phyloP scores from a whole-genome alignment of 2,329 filamentous ascomycete genomes.

The Graphilbum ipis-grandicollis region DNA sequence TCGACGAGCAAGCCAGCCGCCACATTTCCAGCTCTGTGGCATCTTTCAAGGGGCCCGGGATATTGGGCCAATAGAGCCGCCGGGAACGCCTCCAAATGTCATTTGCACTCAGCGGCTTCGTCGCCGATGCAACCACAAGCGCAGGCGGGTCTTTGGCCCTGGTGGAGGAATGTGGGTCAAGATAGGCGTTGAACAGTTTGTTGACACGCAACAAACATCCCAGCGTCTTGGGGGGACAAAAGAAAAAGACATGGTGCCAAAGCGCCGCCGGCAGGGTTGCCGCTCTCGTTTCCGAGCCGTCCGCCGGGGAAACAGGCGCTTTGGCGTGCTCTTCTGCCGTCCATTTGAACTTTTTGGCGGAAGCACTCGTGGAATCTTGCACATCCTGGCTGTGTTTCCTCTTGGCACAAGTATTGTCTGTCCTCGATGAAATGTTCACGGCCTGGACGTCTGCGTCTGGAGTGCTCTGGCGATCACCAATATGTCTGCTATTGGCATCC shows the following conservation, averaged over 20 bases:
- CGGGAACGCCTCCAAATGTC: constrained; percentile 55
- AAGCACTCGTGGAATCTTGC: too few relatives aligned
- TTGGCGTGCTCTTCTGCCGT: too few relatives aligned
- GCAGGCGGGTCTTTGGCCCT: too few relatives aligned
- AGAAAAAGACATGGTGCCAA: constrained; percentile 55
- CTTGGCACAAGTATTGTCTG: too few relatives aligned
- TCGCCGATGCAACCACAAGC: constrained; percentile 7
- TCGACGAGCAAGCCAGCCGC: constrained; percentile 42
- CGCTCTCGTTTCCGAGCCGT: too few relatives aligned
- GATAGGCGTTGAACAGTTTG: constrained; percentile 44
- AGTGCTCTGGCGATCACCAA: too few relatives aligned
- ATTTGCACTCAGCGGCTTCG: constrained; percentile 32
- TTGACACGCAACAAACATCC: constrained; percentile 50
- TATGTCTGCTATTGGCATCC: too few relatives aligned
- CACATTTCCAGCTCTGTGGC: constrained; percentile 63
- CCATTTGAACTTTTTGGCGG: too few relatives aligned
- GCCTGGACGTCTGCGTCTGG: too few relatives aligned
- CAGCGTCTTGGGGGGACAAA: constrained; percentile 44
- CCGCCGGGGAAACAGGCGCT: too few relatives aligned
- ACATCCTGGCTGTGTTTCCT: too few relatives aligned
- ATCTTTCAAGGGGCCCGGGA: constrained; percentile 50
- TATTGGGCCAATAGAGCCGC: constrained; percentile 43
- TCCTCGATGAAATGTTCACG: too few relatives aligned
- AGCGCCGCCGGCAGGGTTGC: constrained; percentile 43
- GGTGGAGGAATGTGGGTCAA: constrained; percentile 27